Base-by-base conservation (phyloP, 768 basidiomycete genomes). In the Mycena indigotica region DNA sequence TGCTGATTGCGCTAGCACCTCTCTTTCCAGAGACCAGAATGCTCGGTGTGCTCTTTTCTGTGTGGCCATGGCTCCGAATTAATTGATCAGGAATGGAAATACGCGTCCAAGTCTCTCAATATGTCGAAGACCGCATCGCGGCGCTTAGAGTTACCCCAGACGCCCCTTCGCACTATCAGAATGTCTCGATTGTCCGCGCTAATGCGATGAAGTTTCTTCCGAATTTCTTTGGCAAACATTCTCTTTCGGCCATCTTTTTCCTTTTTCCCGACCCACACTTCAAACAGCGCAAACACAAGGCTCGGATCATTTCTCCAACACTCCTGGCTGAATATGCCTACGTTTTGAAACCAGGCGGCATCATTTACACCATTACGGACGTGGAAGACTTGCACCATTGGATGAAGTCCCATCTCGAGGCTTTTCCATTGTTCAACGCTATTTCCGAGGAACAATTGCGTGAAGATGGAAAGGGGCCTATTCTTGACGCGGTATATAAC, bases 251-350 rank as follows among this genome's bases (percentile, higher is more conserved):
- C 48, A 80, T 99, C 50, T 99, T 99, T 77, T 98, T 99, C 79
- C 84, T 98, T 57, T 99, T 98, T 75, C 97, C 97, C 39, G 97
- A 99, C 73, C 97, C 97, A 0, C 97, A 98, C 72, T 99, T 99
- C 84, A 98, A 99, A 72, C 81, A 84, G 8, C 87, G 95, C 66
- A 99, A 99, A 73, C 96, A 98, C 80, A 99, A 99, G 77, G 96
- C 96, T 2, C 88, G 97, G 68, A 98, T 98, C 70, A 95, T 98
- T 69, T 97, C 95, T 52, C 91, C 94, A 5, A 95, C 96, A n/a
- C 82, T 99, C 28, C 83, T 98, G 19, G 95, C 97, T 24, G 97
- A 99, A 70, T 99, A 99, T 65, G 96, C 97, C 4, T 97, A 93
- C 69, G 89, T 91, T 23, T 84, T 99, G 40, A 83, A 85, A 25